These are phyloP conservation scores for Ilyonectria mors-panacis DNA, from an alignment of 2,329 filamentous ascomycete genomes.

Conservation along the genomic window DNA sequence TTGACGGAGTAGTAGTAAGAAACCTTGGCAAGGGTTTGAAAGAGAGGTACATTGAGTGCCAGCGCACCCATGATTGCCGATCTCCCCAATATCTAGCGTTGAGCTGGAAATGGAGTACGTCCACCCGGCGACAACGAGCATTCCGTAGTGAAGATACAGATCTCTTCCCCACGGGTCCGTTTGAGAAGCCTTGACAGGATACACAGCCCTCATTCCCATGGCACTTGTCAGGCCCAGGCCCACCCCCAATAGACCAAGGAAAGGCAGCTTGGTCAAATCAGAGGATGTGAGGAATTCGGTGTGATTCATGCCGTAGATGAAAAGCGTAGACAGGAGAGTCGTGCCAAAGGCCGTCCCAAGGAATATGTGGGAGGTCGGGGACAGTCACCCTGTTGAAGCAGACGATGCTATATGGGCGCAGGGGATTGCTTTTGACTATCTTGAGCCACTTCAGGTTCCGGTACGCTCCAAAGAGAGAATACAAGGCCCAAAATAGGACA, in stretches of 20 bases:
- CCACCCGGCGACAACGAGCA: slow-evolving; percentile 21
- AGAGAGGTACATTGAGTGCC: slow-evolving; percentile 38
- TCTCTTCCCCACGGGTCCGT: slow-evolving; percentile 40
- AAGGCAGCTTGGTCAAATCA: slow-evolving; percentile 28
- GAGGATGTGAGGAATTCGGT: slow-evolving; percentile 16
- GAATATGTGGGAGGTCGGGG: slow-evolving; percentile 36
- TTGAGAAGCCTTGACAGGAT: slow-evolving; percentile 14
- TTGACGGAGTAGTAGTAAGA: slow-evolving; percentile 39
- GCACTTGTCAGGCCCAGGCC: slow-evolving; percentile 37
- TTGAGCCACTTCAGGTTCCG: slow-evolving; percentile 39
- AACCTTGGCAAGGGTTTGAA: slow-evolving; percentile 34
- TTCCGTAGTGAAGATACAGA: slow-evolving; percentile 35
- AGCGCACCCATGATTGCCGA: slow-evolving; percentile 31
- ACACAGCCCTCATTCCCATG: slow-evolving; percentile 20
- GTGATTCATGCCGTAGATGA: slow-evolving; percentile 39
- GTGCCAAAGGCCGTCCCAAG: slow-evolving; percentile 35
- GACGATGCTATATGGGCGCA: slow-evolving; percentile 26
- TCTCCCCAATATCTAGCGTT: not conserved
- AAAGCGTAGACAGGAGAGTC: slow-evolving; percentile 35
- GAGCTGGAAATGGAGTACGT: not conserved
- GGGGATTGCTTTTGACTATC: slow-evolving; percentile 31
- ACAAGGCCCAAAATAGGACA: slow-evolving; percentile 42
- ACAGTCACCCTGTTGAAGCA: slow-evolving; percentile 25
- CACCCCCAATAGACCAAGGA: slow-evolving; percentile 30
- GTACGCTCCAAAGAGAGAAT: slow-evolving; percentile 33